Conservation (phyloP, 2,329 filamentous ascomycete species). For the Phoma sp. region DNA sequence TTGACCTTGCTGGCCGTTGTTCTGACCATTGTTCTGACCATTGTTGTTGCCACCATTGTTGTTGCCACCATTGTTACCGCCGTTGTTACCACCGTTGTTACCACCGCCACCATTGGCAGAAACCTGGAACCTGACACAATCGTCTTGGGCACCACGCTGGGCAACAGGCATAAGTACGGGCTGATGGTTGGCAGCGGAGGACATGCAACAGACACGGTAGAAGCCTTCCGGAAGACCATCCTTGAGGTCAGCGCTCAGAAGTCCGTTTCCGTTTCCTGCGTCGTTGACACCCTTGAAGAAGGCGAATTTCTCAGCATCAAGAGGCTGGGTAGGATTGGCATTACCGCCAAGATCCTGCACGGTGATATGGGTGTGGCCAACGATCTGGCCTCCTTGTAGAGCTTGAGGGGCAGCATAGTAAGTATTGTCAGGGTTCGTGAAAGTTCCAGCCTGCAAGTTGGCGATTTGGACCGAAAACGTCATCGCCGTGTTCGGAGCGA, state of each 20-base stretch:
- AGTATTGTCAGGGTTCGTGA: conserved; percentile 62
- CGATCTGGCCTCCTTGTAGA: conserved; percentile 52
- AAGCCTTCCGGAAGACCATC: conserved; percentile 57
- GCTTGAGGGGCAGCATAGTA: conserved; percentile 65
- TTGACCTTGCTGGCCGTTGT: conserved; percentile 11
- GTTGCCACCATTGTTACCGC: conserved; percentile 7
- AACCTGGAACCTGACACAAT: conserved; percentile 61
- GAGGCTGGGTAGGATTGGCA: conserved; percentile 46
- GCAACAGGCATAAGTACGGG: conserved; percentile 66
- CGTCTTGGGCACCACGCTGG: conserved; percentile 62
- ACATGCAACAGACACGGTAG: conserved; percentile 63
- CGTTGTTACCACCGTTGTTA: conserved; percentile 19
- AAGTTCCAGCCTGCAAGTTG: conserved; percentile 61
- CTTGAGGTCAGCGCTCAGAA: conserved; percentile 54
- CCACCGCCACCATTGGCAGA: conserved; percentile 11
- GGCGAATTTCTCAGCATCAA: conserved; percentile 56
- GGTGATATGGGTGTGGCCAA: conserved; percentile 61
- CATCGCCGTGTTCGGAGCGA: conserved; percentile 55
- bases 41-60: conserved; percentile 5
- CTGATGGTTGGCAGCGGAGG: conserved; percentile 61
- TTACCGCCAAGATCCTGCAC: conserved; percentile 57
- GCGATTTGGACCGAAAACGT: conserved; percentile 57
- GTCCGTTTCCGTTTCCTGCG: conserved; percentile 56
- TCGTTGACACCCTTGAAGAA: conserved; percentile 69
- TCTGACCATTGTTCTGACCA: conserved; percentile 10